These are phyloP conservation scores for Castanospermum australe DNA, from an alignment of 306 rosid genomes.

Conservation along the genomic window DNA sequence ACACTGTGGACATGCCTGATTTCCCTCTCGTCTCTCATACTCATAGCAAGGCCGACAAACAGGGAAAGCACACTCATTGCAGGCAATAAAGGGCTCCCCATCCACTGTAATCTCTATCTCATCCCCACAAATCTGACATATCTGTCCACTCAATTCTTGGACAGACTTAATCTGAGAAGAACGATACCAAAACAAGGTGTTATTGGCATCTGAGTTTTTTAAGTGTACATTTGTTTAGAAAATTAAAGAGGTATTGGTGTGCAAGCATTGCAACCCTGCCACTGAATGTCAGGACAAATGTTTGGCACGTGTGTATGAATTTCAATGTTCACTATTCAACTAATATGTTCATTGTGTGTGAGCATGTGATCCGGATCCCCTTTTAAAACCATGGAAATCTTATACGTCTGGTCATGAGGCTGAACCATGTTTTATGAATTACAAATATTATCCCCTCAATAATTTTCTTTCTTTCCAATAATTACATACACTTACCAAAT, in stretches of 20 bases:
- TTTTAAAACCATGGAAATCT: neutral
- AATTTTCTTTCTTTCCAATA: neutral
- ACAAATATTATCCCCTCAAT: neutral
- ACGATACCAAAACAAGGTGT: conserved; percentile 6
- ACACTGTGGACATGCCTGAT: conserved; percentile 72
- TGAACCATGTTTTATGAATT: conserved; percentile 2
- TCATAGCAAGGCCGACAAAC: conserved; percentile 66
- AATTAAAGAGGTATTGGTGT: neutral
- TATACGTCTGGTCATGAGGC: neutral
- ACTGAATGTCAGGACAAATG: neutral
- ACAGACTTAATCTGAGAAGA: conserved; percentile 53
- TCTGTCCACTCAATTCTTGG: conserved; percentile 61
- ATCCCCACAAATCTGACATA: conserved; percentile 66
- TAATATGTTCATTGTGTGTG: neutral
- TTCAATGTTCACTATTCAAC: neutral
- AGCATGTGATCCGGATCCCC: neutral
- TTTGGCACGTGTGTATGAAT: neutral
- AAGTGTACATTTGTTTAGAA: neutral
- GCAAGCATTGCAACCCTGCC: neutral
- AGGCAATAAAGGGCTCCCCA: conserved; percentile 70
- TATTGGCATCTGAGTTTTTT: neutral
- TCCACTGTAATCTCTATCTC: conserved; percentile 47
- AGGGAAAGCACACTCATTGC: conserved; percentile 83
- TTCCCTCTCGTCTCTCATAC: conserved; percentile 70
- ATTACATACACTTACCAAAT: neutral